phyloP scores from a whole-genome alignment of 208 protist genomes.

The Crithidia fasciculata region DNA sequence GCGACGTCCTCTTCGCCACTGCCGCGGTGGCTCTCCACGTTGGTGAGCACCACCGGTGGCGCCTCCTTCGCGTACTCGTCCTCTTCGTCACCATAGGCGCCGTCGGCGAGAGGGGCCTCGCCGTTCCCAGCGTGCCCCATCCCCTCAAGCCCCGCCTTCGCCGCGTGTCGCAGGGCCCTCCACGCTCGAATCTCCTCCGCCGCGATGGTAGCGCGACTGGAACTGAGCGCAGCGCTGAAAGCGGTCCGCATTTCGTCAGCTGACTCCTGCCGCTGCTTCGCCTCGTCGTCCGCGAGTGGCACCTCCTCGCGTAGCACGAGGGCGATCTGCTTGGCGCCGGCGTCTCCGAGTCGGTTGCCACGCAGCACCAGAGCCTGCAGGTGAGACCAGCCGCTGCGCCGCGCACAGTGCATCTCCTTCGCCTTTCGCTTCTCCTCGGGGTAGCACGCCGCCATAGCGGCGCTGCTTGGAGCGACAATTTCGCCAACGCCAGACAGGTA shows the following conservation, averaged over 20 bases:
- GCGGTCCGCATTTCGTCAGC: conserved; percentile 28
- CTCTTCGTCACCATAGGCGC: conserved; percentile 36
- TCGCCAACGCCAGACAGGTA: conserved; percentile 5
- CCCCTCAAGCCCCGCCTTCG: neutral
- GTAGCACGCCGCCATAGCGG: neutral
- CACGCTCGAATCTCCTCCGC: conserved; percentile 40
- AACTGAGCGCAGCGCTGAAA: conserved; percentile 35
- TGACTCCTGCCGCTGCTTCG: conserved; percentile 44
- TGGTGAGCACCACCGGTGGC: conserved; percentile 38
- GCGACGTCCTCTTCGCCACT: conserved; percentile 6
- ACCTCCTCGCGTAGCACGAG: conserved; percentile 62
- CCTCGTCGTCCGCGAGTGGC: conserved; percentile 65
- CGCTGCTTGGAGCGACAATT: conserved; percentile 14
- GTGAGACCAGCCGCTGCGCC: conserved; percentile 83
- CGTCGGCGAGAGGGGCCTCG: neutral
- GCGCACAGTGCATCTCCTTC: conserved; percentile 63
- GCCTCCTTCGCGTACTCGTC: conserved; percentile 46
- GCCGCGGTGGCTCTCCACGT: conserved; percentile 28
- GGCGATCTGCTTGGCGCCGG: conserved; percentile 52
- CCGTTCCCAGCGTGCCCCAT: neutral
- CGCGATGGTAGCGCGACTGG: conserved; percentile 22
- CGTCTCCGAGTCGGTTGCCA: conserved; percentile 72
- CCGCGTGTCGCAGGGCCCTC: conserved; percentile 22
- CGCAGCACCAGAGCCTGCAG: conserved; percentile 66
- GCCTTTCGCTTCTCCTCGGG: conserved; percentile 43